Evolutionary conservation across 495 filamentous ascomycete genomes (phyloP).

Genomic region (Aspergillus ostianus): DNA sequence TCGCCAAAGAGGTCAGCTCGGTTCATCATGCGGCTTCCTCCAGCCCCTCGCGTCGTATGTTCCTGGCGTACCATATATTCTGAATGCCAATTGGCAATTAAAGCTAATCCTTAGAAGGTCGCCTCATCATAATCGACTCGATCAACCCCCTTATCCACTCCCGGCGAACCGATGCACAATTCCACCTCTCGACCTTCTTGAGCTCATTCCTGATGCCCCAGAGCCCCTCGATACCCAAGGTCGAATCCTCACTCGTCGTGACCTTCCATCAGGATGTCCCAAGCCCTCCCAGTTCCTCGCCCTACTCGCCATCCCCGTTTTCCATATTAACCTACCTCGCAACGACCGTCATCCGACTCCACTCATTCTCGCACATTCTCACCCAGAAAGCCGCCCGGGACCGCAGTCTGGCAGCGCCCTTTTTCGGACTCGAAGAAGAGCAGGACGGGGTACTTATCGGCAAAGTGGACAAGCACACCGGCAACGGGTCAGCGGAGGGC

Average conservation of each 20-base stretch:
- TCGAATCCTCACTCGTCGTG: conserved; percentile 43
- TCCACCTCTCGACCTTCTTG: conserved; percentile 40
- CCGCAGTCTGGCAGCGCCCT: conserved; percentile 65
- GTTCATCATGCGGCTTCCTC: conserved; percentile 28
- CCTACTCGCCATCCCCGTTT: conserved; percentile 68
- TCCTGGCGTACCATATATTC: neutral
- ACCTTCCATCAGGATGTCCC: conserved; percentile 47
- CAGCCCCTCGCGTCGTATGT: conserved; percentile 35
- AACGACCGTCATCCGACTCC: conserved; percentile 62
- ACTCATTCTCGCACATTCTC: conserved; percentile 68
- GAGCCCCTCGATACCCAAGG: conserved; percentile 22
- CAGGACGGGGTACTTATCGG: conserved; percentile 72
- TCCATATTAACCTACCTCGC: conserved; percentile 60
- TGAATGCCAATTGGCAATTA: neutral
- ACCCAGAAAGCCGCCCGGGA: conserved; percentile 65
- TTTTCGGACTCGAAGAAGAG: conserved; percentile 73
- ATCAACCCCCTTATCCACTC: conserved; percentile 41
- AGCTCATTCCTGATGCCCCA: conserved; percentile 34
- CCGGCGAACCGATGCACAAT: conserved; percentile 25
- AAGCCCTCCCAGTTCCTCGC: conserved; percentile 49
- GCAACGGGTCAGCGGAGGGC: conserved; percentile 48
- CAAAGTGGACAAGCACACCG: conserved; percentile 39
- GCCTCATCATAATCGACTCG: conserved; percentile 46
- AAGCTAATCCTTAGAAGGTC: conserved; percentile 28
- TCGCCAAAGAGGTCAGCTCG: conserved; percentile 49